Percentiles rank a stretch among this genome's conserved stretches.
These are phyloP conservation scores for Saccharomycopsis fibuligera DNA, from an alignment of 805 yeast species.

Conservation along the genomic window DNA sequence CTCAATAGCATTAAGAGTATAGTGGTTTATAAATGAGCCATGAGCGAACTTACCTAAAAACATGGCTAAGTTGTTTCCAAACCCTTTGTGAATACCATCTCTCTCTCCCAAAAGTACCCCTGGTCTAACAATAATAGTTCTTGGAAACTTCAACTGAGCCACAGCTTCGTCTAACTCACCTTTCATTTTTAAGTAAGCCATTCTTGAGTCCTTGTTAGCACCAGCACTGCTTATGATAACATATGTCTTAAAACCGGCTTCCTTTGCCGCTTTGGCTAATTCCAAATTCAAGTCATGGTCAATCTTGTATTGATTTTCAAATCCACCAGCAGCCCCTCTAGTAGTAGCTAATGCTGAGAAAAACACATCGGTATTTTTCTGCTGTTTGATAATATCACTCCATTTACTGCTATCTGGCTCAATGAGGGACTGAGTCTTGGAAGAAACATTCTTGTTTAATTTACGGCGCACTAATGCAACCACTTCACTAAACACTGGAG, in stretches of 20 bases:
- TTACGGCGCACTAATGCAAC: conserved; percentile 46
- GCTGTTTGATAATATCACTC: conserved; percentile 33
- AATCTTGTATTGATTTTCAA: conserved; percentile 61
- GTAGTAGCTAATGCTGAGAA: conserved; percentile 77
- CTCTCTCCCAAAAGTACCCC: conserved; percentile 69
- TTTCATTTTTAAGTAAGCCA: conserved; percentile 61
- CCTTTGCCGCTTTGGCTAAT: conserved; percentile 69
- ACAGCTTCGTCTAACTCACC: conserved; percentile 73
- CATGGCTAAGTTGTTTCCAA: conserved; percentile 29
- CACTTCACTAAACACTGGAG: conserved; percentile 34
- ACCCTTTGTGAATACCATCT: conserved; percentile 33
- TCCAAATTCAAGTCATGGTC: conserved; percentile 69
- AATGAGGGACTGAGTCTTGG: conserved; percentile 34
- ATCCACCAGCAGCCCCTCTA: conserved; percentile 61
- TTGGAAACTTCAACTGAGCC: conserved; percentile 54
- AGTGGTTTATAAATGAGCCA: conserved; percentile 24
- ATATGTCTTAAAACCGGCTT: conserved; percentile 58
- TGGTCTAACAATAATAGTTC: conserved; percentile 71
- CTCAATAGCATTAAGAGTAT: conserved; percentile 40
- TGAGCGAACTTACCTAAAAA: conserved; percentile 31
- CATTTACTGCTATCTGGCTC: conserved; percentile 46
- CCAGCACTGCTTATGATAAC: conserved; percentile 63
- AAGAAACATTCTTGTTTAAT: conserved; percentile 12
- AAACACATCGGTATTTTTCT: conserved; percentile 35
- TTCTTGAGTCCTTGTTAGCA: conserved; percentile 50